Base-by-base conservation (phyloP, 2,329 filamentous ascomycete species). In the Colletotrichum australisinense region DNA sequence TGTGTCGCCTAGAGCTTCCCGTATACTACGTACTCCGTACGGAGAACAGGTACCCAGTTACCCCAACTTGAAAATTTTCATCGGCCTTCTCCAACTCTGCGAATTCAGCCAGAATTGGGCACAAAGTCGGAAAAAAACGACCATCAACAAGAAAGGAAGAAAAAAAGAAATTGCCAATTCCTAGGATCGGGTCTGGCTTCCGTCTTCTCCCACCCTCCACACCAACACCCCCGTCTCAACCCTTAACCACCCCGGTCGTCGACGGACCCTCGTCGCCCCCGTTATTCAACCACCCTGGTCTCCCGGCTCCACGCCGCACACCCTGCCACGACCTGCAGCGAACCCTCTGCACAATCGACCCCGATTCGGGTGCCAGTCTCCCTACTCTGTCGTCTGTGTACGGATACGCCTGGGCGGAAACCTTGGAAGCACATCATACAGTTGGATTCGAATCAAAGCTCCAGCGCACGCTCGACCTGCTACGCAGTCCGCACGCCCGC, bases 81-180 rank as follows among this genome's bases (percentile, higher is more conserved):
- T 49, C 64, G 62, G 62, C 46, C 62, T 64, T 64, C 62, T 55
- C 64, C 53, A 67, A 68, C 12, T 26, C 58, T n/a, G 53, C 30
- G 57, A 46, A 32, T 69, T 35, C 64, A 49, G 24, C 69, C 52
- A 59, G 55, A 65, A 52, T 56, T 46, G 67, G 70, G 66, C 59
- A 70, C 67, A 22, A 32, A 67, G 53, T 16, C 42, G 42, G 8
- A 7, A 49, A 66, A 32, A 65, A 49, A 68, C 68, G n/a, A 72
- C 52, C 22, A 42, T 68, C 65, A 69, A 55, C 53, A 19, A 58
- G 57, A 58, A 46, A 55, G 19, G 8, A 24, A 63, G 16, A 56
- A 58, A 65, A 73, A 73, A 69, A 60, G 70, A 73, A 65, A 73
- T 73, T 73, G 60, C 70, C 67, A 73, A 73, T 70, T 70, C 70